A percentile compares a stretch with the other conserved stretches of the same genome.
Conservation (phyloP, 768 basidiomycete genomes). For the Suillus lakei region DNA sequence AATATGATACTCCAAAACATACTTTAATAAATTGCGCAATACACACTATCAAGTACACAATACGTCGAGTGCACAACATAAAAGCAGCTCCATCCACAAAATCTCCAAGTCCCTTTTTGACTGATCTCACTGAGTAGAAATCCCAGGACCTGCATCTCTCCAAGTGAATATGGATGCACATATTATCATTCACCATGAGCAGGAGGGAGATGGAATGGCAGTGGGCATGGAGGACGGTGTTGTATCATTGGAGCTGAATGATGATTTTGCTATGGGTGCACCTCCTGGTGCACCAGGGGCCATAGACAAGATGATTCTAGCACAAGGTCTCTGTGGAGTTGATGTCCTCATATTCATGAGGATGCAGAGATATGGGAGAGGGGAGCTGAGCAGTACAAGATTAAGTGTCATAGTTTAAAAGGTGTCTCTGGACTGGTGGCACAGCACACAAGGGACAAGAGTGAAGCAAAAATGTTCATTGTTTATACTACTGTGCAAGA, state of each 20-base stretch:
- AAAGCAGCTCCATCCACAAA: no score
- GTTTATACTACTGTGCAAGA: no score
- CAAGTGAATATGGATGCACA: slow-evolving; percentile 53
- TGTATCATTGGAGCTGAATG: slow-evolving; percentile 75
- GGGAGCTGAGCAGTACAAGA: background rate
- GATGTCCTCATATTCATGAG: slow-evolving; percentile 13
- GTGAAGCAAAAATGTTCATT: no score
- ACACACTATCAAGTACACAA: no score
- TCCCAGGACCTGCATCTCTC: slow-evolving; percentile 36
- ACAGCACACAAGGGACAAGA: no score
- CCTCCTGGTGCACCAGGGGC: slow-evolving; percentile 92
- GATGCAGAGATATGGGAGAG: background rate
- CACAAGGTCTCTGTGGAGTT: slow-evolving; percentile 31
- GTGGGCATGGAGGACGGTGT: slow-evolving; percentile 74
- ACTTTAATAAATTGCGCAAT: no score
- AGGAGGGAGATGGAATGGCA: slow-evolving; percentile 45
- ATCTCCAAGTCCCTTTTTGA: no score
- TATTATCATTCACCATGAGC: slow-evolving; percentile 54
- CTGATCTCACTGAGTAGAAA: no score
- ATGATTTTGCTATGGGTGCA: slow-evolving; percentile 89
- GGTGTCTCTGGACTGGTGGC: no score
- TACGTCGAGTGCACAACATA: no score
- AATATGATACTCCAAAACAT: no score
- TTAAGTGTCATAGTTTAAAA: no score
- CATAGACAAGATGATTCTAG: slow-evolving; percentile 41